phyloP scores from a whole-genome alignment of 2,329 filamentous ascomycete genomes.

The Clonostachys rosea region DNA sequence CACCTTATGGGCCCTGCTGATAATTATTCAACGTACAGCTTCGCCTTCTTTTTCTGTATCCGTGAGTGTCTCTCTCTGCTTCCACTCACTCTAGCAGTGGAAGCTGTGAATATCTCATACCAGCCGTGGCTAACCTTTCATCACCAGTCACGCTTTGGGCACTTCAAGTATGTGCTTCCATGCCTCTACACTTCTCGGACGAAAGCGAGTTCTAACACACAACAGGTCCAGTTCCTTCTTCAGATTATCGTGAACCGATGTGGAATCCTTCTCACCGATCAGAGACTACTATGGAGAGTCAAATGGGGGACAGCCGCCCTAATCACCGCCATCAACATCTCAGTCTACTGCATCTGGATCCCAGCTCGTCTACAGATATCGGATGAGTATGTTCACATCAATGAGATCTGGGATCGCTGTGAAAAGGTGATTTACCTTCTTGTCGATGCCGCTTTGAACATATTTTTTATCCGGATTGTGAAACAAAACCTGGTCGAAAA shows the following conservation, averaged over 20 bases:
- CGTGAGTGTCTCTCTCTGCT: too few species aligned
- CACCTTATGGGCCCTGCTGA: too few species aligned
- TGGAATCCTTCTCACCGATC: conserved; percentile 34
- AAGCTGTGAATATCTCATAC: too few species aligned
- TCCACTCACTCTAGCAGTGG: too few species aligned
- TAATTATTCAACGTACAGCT: too few species aligned
- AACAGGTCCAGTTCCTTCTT: conserved; percentile 34
- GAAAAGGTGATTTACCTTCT: conserved; percentile 41
- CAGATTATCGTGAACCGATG: conserved; percentile 49
- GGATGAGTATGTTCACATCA: conserved; percentile 30
- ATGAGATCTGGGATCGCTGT: conserved; percentile 41
- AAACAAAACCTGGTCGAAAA: conserved; percentile 37
- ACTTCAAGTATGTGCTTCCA: too few species aligned
- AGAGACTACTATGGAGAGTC: conserved; percentile 23
- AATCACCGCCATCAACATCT: conserved; percentile 39
- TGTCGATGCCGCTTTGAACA: conserved; percentile 38
- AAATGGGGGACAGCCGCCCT: conserved; percentile 36
- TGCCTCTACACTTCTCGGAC: too few species aligned
- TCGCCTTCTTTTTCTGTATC: too few species aligned
- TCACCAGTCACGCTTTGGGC: too few species aligned
- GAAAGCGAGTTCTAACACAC: too few species aligned
- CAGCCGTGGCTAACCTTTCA: too few species aligned
- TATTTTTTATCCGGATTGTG: conserved; percentile 38
- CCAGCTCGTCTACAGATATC: conserved; percentile 36
- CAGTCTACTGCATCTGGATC: conserved; percentile 46